phyloP scores from a whole-genome alignment of 495 filamentous ascomycete species.

The Penicillium goetzii region DNA sequence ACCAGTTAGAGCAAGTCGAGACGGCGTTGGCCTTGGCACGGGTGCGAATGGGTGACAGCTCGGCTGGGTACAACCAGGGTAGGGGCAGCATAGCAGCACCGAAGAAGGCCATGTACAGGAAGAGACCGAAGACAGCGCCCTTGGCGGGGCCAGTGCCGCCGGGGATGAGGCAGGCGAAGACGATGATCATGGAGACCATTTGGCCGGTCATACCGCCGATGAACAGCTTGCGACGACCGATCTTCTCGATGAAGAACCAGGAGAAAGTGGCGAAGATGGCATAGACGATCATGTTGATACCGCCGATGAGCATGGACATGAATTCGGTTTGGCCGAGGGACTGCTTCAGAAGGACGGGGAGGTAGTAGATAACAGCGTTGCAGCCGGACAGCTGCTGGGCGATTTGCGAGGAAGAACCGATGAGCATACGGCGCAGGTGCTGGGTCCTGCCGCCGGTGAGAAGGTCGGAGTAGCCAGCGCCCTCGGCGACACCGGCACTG shows the following conservation, averaged over 20 bases:
- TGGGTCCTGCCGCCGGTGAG: slow-evolving; percentile 49
- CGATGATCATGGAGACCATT: slow-evolving; percentile 71
- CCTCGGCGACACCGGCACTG: slow-evolving; percentile 42
- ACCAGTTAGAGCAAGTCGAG: slow-evolving; percentile 77
- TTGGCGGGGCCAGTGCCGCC: slow-evolving; percentile 56
- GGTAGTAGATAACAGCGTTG: slow-evolving; percentile 88
- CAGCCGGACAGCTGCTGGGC: slow-evolving; percentile 79
- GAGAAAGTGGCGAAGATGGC: slow-evolving; percentile 75
- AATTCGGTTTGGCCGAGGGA: slow-evolving; percentile 64
- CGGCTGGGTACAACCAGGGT: slow-evolving; percentile 64
- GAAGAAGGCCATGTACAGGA: slow-evolving; percentile 78
- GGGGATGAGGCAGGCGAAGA: slow-evolving; percentile 73
- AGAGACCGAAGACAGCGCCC: slow-evolving; percentile 76
- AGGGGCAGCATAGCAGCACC: slow-evolving; percentile 70
- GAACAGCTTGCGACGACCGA: slow-evolving; percentile 76
- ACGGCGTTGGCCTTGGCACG: slow-evolving; percentile 76
- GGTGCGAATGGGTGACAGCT: slow-evolving; percentile 76
- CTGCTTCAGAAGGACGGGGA: slow-evolving; percentile 73
- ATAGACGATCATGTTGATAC: slow-evolving; percentile 85
- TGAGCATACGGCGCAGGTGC: slow-evolving; percentile 53
- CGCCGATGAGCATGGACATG: slow-evolving; percentile 73
- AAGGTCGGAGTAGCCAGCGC: slow-evolving; percentile 43
- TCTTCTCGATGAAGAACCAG: slow-evolving; percentile 83
- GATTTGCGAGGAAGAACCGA: slow-evolving; percentile 67
- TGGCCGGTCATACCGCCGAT: slow-evolving; percentile 73